Base-by-base conservation (phyloP, 75 land plant genomes). In the Chamaecyparis obtusa region DNA sequence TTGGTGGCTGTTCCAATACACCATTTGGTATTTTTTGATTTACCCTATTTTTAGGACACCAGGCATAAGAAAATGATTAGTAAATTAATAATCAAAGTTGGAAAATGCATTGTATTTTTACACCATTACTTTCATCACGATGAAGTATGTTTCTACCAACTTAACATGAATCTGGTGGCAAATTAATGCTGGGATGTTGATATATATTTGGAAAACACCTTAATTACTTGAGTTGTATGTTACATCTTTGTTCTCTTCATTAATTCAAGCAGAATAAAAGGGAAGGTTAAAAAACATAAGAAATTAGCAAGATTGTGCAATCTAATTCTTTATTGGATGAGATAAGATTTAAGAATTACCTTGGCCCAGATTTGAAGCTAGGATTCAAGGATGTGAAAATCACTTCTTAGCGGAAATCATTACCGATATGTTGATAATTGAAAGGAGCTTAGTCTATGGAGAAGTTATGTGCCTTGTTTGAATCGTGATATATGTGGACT, bases 1-100 rank as follows among this genome's bases (percentile, higher is more conserved):
- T 76, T 92, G 49, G 91, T 92, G 19, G 85, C 92, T 41, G 93
- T 92, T 55, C 93, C 93, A 30, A 92, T 92, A 33, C 93, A 92
- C 80, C 93, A 92, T 71, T 87, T 92, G 71, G 92, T 88, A 85
- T 82, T 85, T 85, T 83, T 83, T 64, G 33, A 49, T 87, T 24
- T 84, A 13, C 83, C 51, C n/a, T 81, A 27, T 30, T 81, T 24
- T 81, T 81, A 27, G 4, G 9, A 81, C 2, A 46, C 51, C 46
- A 81, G 5, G 51, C 14, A 46, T 33, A 74, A 81, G 48, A 81
- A 46, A 2, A 46, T 44, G 30, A 81, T 39, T 39, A 39, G 41
- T 39, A 39, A 39, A 39, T 39, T 32, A 8, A 1, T 14, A 74
- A 74, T 74, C 32, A 46, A 3, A 81, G 15, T 11, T 46, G 21